A percentile compares a stretch with the other conserved stretches of the same genome.
phyloP scores from a whole-genome alignment of 768 basidiomycete species.

The Rubroboletus pulcherrimus region DNA sequence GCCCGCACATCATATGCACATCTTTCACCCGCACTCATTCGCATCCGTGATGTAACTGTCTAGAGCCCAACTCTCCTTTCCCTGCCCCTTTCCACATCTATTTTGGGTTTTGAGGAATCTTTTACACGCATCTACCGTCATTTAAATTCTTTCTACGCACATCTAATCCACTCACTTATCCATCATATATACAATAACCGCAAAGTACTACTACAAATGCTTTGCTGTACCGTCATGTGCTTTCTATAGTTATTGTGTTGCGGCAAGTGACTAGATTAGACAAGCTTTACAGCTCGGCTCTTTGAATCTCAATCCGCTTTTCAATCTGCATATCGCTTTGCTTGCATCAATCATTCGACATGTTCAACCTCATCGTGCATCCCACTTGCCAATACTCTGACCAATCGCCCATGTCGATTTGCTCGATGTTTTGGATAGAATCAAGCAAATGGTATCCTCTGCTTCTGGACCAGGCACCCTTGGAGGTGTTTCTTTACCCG shows the following conservation, averaged over 20 bases:
- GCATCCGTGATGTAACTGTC: conserved; percentile 39
- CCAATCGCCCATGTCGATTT: conserved; percentile 39
- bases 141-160: conserved; percentile 21
- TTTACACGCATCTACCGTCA: conserved; percentile 17
- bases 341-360: no score
- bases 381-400: conserved; percentile 43
- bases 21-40: conserved; percentile 46
- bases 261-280: conserved; percentile 33
- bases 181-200: conserved; percentile 31
- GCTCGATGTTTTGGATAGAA: conserved; percentile 28
- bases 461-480: conserved; percentile 46
- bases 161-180: conserved; percentile 36
- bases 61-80: conserved; percentile 11
- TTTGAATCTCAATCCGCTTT: conserved; percentile 35
- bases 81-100: conserved; percentile 9
- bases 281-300: conserved; percentile 5
- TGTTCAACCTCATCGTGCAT: conserved; percentile 38
- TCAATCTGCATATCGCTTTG: conserved; percentile 35
- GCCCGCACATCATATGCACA: conserved; percentile 60
- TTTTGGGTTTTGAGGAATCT: conserved; percentile 11
- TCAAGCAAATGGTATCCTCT: conserved; percentile 51
- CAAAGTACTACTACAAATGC: conserved; percentile 21
- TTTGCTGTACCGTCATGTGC: conserved; percentile 35
- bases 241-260: conserved; percentile 31
- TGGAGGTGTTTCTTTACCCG: conserved; percentile 28